Conservation (phyloP, 306 rosid species). For the Heteromeles arbutifolia region DNA sequence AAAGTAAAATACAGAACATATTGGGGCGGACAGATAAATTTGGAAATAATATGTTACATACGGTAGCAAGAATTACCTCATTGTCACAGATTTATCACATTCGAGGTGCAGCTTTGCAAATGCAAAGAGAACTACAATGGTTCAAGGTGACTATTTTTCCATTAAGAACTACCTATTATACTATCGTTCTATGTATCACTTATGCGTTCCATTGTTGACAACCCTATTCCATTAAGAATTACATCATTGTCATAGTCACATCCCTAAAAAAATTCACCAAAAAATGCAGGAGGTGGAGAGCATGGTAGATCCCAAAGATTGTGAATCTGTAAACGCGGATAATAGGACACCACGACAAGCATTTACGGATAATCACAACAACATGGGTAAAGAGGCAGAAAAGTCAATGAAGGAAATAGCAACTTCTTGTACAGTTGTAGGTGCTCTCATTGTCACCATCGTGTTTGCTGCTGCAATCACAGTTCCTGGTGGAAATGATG, state of each 20-base stretch:
- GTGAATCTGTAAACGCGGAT: not conserved
- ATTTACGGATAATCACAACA: slow-evolving; percentile 22
- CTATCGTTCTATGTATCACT: too few species aligned
- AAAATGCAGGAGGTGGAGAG: not conserved
- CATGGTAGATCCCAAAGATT: not conserved
- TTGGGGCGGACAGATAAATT: rapidly evolving
- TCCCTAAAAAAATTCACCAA: not conserved
- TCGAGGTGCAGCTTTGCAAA: slow-evolving; percentile 8
- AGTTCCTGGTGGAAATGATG: slow-evolving; percentile 30
- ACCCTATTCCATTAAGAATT: too few species aligned
- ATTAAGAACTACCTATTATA: too few species aligned
- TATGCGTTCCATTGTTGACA: too few species aligned
- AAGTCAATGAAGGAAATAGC: slow-evolving; percentile 38
- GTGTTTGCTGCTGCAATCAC: slow-evolving; percentile 38
- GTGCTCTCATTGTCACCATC: slow-evolving; percentile 35
- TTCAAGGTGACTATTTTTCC: not conserved
- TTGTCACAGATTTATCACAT: not conserved
- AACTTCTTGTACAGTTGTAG: slow-evolving; percentile 34
- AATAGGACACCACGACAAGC: slow-evolving; percentile 12
- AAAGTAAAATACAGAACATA: rapidly evolving
- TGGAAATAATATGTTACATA: slow-evolving; percentile 3
- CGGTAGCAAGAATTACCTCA: not conserved
- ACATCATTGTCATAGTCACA: too few species aligned
- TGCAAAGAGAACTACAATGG: not conserved
- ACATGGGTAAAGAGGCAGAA: slow-evolving; percentile 20